Evolutionary conservation across 371 early-diverging fungal species (phyloP), one percentile per base, ranked within the genome.

Genomic region (Syncephalastrum racemosum): DNA sequence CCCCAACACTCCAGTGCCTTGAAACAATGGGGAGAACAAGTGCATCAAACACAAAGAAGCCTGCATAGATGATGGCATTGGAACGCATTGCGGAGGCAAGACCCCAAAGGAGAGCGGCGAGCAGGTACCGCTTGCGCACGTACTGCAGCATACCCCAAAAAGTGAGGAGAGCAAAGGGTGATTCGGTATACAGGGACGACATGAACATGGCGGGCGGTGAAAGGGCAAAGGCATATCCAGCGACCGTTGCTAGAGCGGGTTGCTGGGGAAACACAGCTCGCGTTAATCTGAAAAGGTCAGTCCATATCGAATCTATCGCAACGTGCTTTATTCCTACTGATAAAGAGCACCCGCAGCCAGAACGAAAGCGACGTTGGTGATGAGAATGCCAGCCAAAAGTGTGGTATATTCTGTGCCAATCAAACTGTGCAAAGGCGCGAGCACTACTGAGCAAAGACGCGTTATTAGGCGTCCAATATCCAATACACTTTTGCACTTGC

Each of bases 111-210:
- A 91, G 27, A 3, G 72, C 54, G 2, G 74, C 74, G 8, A 42
- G 46, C 22, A 53, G 15, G 42, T 85, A 76, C 12, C 71, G 69
- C 18, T 74, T 69, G 20, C 71, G 62, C 0, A 67, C 68, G 13
- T 77, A 62, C 46, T 70, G 73, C 25, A 75, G 53, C 92, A 96
- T 90, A 5, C 94, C 95, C 0, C 75, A 63, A 64, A 97, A 95
- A 1, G 85, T 80, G 2, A 93, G 72, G 15, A 81, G 65, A 0
- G 94, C 88, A 77, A 95, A 97, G n/a, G 86, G 64, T 24, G 91
- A 88, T 65, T 97, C 97, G 0, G 96, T 87, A 61, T 95, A 91
- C 18, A 93, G 77, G 4, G 94, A 80, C 8, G 95, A 91, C 90
- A 95, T 88, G 64, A 97, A 94, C 58, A 91, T 79, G 4, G 87